Conservation (phyloP, 441 rosid species). For the Gossypium lobatum region DNA sequence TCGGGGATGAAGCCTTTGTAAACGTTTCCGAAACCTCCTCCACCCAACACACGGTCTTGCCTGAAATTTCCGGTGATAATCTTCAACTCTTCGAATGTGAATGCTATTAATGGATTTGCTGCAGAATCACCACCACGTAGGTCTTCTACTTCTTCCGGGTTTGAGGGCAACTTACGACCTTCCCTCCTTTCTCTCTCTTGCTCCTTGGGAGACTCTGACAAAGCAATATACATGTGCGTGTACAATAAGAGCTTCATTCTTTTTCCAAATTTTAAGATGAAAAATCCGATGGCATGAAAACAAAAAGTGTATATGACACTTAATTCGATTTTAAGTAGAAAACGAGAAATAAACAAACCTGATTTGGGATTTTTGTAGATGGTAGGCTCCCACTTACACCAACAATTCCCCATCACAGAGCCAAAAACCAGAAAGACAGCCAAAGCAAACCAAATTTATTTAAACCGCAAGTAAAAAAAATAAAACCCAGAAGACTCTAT, state of each 20-base stretch:
- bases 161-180: conserved; percentile 65
- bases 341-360: conserved; percentile 37
- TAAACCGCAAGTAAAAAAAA: not conserved
- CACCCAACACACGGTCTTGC: conserved; percentile 83
- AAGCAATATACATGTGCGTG: not conserved
- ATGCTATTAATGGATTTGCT: conserved; percentile 77
- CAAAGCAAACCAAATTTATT: not conserved
- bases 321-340: not conserved
- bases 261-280: too few relatives aligned
- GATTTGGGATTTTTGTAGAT: conserved; percentile 61
- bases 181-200: conserved; percentile 33
- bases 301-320: not conserved
- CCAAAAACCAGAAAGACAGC: conserved; percentile 6
- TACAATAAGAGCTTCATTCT: not conserved
- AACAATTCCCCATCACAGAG: conserved; percentile 67
- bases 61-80: conserved; percentile 71
- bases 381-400: conserved; percentile 59
- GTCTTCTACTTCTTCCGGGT: conserved; percentile 92
- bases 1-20: conserved; percentile 76
- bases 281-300: not conserved
- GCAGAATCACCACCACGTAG: conserved; percentile 76
- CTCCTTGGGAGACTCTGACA: conserved; percentile 62
- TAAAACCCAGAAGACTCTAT: conserved; percentile 7
- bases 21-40: conserved; percentile 93
- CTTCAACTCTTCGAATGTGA: conserved; percentile 69